Evolutionary conservation across 352 stramenopile genomes (phyloP).

Genomic region (Phytophthora pinifolia): DNA sequence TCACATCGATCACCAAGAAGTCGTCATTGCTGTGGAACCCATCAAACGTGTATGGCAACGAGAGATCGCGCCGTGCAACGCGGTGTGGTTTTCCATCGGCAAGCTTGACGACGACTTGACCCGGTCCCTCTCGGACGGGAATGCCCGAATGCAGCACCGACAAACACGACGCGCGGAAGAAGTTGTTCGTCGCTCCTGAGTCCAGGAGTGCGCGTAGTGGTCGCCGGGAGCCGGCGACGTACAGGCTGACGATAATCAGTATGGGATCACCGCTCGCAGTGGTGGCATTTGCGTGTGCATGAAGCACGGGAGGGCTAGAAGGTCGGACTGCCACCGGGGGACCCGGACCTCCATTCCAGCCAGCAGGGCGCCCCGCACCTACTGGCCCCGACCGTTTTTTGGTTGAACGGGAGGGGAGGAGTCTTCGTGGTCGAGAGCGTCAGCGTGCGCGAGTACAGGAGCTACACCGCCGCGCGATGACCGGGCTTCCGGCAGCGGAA

Average conservation of each 20-base stretch:
- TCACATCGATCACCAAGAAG: slow-evolving; percentile 25
- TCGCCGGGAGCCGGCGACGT: too few species aligned
- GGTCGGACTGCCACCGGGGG: neutral
- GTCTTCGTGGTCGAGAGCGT: neutral
- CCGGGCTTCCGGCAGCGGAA: neutral
- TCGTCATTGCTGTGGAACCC: slow-evolving; percentile 15
- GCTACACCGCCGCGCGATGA: slow-evolving; percentile 4
- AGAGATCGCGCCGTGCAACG: slow-evolving; percentile 6
- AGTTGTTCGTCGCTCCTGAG: too few species aligned
- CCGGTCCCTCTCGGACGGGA: too few species aligned
- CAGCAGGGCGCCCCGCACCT: too few species aligned
- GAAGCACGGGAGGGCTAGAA: slow-evolving; percentile 9
- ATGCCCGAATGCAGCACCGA: too few species aligned
- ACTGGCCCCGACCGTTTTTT: slow-evolving; percentile 3
- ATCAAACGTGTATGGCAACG: slow-evolving; percentile 14
- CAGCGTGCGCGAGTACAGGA: too few species aligned
- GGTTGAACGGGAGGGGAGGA: neutral
- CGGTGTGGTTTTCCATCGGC: too few species aligned
- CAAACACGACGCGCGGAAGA: too few species aligned
- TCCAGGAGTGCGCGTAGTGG: too few species aligned
- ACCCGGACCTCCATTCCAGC: slow-evolving; percentile 1
- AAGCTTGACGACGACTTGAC: too few species aligned
- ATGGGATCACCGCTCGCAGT: slow-evolving; percentile 4
- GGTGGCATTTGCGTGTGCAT: slow-evolving; percentile 12
- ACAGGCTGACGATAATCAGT: slow-evolving; percentile 7